Evolutionary conservation across 352 stramenopile genomes (phyloP).

Genomic region (Phytopythium vexans): DNA sequence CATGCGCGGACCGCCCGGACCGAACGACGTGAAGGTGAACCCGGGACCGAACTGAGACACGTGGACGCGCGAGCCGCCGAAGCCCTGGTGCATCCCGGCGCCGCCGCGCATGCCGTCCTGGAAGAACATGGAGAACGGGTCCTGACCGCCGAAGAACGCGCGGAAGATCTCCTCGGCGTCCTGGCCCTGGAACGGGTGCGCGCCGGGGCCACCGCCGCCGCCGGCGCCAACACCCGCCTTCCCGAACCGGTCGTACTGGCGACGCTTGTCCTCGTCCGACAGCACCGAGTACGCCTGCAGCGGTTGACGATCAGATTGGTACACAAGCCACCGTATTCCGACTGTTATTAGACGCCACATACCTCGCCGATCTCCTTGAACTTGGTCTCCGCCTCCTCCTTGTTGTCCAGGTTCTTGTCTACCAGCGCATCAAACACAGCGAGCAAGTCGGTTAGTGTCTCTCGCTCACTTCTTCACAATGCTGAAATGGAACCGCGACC

Average conservation of each 20-base stretch:
- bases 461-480: neutral
- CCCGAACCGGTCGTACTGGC: slow-evolving; percentile 91
- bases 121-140: slow-evolving; percentile 85
- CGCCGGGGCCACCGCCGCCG: slow-evolving; percentile 27
- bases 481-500: slow-evolving; percentile 6
- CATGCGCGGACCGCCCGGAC: slow-evolving; percentile 49
- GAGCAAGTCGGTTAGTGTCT: neutral
- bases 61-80: slow-evolving; percentile 60
- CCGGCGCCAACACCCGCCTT: slow-evolving; percentile 59
- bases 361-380: slow-evolving; percentile 90
- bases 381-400: slow-evolving; percentile 84
- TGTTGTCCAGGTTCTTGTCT: slow-evolving; percentile 90
- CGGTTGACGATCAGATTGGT: neutral
- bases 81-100: slow-evolving; percentile 36
- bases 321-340: neutral
- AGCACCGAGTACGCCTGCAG: slow-evolving; percentile 88
- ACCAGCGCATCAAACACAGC: neutral
- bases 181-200: slow-evolving; percentile 62
- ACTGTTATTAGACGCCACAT: neutral
- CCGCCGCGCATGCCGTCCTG: slow-evolving; percentile 61
- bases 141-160: slow-evolving; percentile 77
- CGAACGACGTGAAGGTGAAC: slow-evolving; percentile 77
- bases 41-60: slow-evolving; percentile 77
- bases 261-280: slow-evolving; percentile 83
- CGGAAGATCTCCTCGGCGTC: slow-evolving; percentile 83